Base-by-base conservation (phyloP, 1,139 yeast genomes). In the Wickerhamiella infanticola region DNA sequence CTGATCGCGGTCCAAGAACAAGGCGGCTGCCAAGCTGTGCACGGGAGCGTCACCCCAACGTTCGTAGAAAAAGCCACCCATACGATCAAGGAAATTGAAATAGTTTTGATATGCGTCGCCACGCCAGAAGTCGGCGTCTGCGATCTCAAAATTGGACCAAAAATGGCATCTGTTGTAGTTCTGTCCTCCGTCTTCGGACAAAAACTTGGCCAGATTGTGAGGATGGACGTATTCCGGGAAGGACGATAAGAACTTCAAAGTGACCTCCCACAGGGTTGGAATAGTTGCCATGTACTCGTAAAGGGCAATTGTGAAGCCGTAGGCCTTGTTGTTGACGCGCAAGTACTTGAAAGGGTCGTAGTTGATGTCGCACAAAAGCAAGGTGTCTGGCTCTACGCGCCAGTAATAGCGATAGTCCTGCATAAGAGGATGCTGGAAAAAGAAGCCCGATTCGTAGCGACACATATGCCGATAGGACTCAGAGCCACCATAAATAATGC, bases 371-470 rank as follows among this genome's bases (percentile, higher is more conserved):
- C 95, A 85, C 62, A 66, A 80, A 48, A 84, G 70, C 57, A 74
- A 70, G 59, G 83, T 75, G 58, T 80, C 88, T 33, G 95, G 95
- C 64, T 86, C 96, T 48, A 86, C 95, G 64, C 96, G 78, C 95
- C 96, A 86, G 68, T 84, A 86, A 67, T 78, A 85, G 53, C 80
- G 84, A 62, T 79, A 85, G 39, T 80, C 79, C 50, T 69, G 70
- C 72, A 84, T 65, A 43, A 81, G 61, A 42, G 75, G 77, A 58
- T 83, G 93, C 64, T 83, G 73, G 70, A 75, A 86, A 68, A 86
- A 85, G 64, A 85, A 83, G 0, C 96, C 96, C 35, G 90, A 79
- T 62, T 86, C 94, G 61, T 70, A 86, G 60, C 96, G 78, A 64
- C 96, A 86, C 95, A 86, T 86, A 64, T 79, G 84, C 54, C 88